Conservation (phyloP, 495 filamentous ascomycete genomes). For the Corynascus novoguineensis region DNA sequence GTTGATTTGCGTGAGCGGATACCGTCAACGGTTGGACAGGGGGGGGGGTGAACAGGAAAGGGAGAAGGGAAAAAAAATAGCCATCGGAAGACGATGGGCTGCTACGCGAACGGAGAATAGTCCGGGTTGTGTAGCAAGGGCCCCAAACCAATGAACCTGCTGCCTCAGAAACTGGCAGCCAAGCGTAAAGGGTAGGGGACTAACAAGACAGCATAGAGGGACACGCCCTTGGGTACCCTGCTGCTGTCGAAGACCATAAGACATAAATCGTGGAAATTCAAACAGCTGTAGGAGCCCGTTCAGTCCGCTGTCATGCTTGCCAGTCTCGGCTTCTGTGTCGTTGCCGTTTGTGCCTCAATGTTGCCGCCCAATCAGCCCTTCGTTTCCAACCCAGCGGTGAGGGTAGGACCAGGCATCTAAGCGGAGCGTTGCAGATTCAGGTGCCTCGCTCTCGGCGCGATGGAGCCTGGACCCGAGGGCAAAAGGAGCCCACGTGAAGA, state of each 20-base stretch:
- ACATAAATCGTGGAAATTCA: neutral
- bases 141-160: conserved; percentile 14
- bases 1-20: conserved; percentile 19
- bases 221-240: neutral
- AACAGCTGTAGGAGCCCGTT: neutral
- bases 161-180: neutral
- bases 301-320: conserved; percentile 5
- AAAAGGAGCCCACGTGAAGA: conserved; percentile 3
- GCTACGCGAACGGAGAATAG: conserved; percentile 17
- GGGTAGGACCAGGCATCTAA: neutral
- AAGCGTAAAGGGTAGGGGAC: neutral
- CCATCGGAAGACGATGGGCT: conserved; percentile 18
- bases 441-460: conserved; percentile 10
- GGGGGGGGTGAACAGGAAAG: conserved; percentile 10
- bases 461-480: conserved; percentile 3
- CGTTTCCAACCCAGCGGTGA: conserved; percentile 13
- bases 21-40: conserved; percentile 11
- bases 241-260: neutral
- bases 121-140: conserved; percentile 22
- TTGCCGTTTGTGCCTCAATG: conserved; percentile 1
- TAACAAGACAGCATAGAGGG: neutral
- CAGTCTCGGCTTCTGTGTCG: conserved; percentile 5
- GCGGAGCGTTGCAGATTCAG: conserved; percentile 5
- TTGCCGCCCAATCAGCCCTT: conserved; percentile 20
- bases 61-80: conserved; percentile 14